Base-by-base conservation (phyloP, 2,329 filamentous ascomycete genomes). In the Fusarium fracticaudum region DNA sequence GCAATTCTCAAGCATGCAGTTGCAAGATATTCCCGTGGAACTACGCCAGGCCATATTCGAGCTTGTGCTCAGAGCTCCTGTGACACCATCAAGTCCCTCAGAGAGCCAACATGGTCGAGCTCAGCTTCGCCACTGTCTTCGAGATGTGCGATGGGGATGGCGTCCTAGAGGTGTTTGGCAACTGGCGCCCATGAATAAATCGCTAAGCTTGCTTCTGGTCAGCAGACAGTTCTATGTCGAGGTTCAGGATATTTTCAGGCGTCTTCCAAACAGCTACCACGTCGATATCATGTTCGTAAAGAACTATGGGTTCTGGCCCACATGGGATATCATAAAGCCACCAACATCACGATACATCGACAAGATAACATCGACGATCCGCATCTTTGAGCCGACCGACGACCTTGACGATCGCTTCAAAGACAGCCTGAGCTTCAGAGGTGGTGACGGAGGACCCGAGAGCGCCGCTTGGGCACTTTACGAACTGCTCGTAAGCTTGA, bases 251-350 rank as follows among this genome's bases (percentile, higher is more conserved):
- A 20, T 74, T 4, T 5, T 60, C 4, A 3, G 15, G 1, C 20
- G 22, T 9, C 12, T 64, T 2, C 33, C 50, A 4, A 54, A 55
- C 1, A 13, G n/a, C 4, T 71, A 64, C 11, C 38, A 74, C 6
- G 58, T 74, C 18, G 67, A 74, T 15, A 41, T 74, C 15, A 74
- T 71, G 61, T 51, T 71, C 18, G 38, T 74, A 1, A 71, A 71
- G 8, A 17, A 54, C 14, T 31, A 37, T 12, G 67, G 71, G 4
- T 26, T 71, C 1, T 74, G 59, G 71, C 35, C 59, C 0, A 71
- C 71, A 2, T 74, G 59, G 62, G 15, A 44, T 9, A 17, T 73
- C 5, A 31, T 24, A 2, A 66, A 60, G 26, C 45, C 13, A 1
- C 71, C 71, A 1, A n/a, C 9, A 5, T 58, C 58, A 14, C 33